phyloP scores from a whole-genome alignment of 192 early-diverging fungal genomes.

The Blastocladiella britannica region DNA sequence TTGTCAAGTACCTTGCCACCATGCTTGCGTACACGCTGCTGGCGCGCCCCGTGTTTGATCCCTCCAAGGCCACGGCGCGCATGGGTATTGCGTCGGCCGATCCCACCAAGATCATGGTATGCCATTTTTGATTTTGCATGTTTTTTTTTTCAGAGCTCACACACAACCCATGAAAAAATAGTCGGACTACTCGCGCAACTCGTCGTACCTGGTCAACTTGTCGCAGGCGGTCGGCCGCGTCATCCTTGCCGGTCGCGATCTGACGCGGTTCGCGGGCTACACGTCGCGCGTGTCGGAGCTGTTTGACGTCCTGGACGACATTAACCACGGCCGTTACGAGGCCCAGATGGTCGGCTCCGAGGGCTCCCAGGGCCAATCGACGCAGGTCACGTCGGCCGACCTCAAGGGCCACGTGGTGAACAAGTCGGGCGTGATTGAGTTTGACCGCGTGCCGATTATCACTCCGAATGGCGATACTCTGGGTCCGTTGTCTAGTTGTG shows the following conservation, averaged over 20 bases:
- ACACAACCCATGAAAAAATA: background rate
- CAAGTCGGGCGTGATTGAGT: constrained; percentile 34
- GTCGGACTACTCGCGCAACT: background rate
- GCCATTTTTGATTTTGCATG: constrained; percentile 39
- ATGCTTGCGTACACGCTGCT: constrained; percentile 43
- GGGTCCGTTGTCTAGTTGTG: constrained; percentile 5
- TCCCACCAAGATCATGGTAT: constrained; percentile 36
- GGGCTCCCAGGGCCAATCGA: constrained; percentile 11
- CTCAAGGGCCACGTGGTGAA: constrained; percentile 27
- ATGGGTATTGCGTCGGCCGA: constrained; percentile 26
- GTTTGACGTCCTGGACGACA: constrained; percentile 32
- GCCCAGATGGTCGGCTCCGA: constrained; percentile 25
- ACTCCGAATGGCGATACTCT: constrained; percentile 49
- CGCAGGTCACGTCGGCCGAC: constrained; percentile 18
- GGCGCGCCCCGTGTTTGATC: constrained; percentile 36
- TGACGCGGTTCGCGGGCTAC: constrained; percentile 40
- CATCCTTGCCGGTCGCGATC: constrained; percentile 39
- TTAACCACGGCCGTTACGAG: constrained; percentile 28
- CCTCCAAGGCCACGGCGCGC: constrained; percentile 21
- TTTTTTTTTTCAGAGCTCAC: background rate
- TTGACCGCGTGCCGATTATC: constrained; percentile 53
- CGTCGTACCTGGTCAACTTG: constrained; percentile 30
- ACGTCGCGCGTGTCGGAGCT: constrained; percentile 37
- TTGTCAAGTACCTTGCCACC: constrained; percentile 43
- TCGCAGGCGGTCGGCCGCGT: constrained; percentile 40